phyloP scores from a whole-genome alignment of 2,329 filamentous ascomycete species.

The Lithohypha guttulata region DNA sequence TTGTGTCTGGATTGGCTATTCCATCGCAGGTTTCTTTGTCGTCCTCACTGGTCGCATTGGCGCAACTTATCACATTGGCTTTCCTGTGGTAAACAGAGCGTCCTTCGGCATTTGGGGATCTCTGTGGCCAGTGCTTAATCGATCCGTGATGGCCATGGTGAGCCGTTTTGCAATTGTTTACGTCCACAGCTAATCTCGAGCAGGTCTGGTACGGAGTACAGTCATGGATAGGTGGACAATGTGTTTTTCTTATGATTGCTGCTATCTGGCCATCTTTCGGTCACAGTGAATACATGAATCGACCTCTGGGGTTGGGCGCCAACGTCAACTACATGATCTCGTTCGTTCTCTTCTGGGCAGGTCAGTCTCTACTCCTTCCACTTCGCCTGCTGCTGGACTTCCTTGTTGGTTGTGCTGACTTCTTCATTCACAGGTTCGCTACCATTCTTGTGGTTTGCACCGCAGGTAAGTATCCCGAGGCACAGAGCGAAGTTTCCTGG shows the following conservation, averaged over 20 bases:
- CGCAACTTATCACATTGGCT: slow-evolving; percentile 35
- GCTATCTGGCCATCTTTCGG: slow-evolving; percentile 28
- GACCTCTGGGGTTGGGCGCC: slow-evolving; percentile 26
- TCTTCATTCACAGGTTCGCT: too few relatives aligned
- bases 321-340: slow-evolving; percentile 29
- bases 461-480: too few relatives aligned
- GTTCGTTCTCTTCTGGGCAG: slow-evolving; percentile 27
- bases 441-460: slow-evolving; percentile 24
- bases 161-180: too few relatives aligned
- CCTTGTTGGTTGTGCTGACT: too few relatives aligned
- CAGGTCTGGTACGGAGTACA: slow-evolving; percentile 33
- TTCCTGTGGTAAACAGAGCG: slow-evolving; percentile 31
- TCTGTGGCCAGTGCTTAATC: slow-evolving; percentile 80
- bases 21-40: slow-evolving; percentile 28
- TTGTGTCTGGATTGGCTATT: slow-evolving; percentile 32
- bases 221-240: slow-evolving; percentile 29
- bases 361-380: too few relatives aligned
- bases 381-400: too few relatives aligned
- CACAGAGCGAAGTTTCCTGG: too few relatives aligned
- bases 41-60: slow-evolving; percentile 30
- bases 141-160: slow-evolving; percentile 73
- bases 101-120: slow-evolving; percentile 38
- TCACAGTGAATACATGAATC: slow-evolving; percentile 33
- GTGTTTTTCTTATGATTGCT: slow-evolving; percentile 25
- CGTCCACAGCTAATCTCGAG: too few relatives aligned